These are phyloP conservation scores for Passalora sequoiae DNA, from an alignment of 2,329 filamentous ascomycete species.

Conservation along the genomic window DNA sequence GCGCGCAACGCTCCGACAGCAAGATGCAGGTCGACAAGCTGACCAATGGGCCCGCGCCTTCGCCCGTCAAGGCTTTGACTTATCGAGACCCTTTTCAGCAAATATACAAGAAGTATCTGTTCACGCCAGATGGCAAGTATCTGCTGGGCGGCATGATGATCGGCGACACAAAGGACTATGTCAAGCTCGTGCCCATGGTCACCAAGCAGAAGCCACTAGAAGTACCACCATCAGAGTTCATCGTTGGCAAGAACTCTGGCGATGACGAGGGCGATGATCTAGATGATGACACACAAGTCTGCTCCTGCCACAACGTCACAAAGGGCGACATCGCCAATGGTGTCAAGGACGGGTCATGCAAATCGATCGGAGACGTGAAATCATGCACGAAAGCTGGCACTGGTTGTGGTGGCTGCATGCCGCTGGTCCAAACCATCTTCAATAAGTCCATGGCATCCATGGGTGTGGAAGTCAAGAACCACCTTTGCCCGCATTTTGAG, in stretches of 20 bases:
- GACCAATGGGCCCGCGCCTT: constrained; percentile 52
- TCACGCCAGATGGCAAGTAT: constrained; percentile 84
- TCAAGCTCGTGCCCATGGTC: constrained; percentile 82
- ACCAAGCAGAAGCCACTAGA: constrained; percentile 77
- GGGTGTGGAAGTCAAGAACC: constrained; percentile 81
- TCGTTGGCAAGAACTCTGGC: constrained; percentile 69
- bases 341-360: constrained; percentile 75
- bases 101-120: constrained; percentile 91
- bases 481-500: constrained; percentile 78
- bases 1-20: constrained; percentile 35
- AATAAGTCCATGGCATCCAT: constrained; percentile 80
- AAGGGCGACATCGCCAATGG: constrained; percentile 71
- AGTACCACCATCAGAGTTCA: constrained; percentile 72
- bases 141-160: constrained; percentile 97
- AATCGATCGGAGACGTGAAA: constrained; percentile 76
- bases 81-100: constrained; percentile 85
- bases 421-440: constrained; percentile 82
- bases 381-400: constrained; percentile 87
- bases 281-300: constrained; percentile 80
- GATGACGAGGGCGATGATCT: constrained; percentile 76
- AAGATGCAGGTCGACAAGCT: constrained; percentile 50
- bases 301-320: constrained; percentile 86
- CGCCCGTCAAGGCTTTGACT: constrained; percentile 72
- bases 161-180: constrained; percentile 82
- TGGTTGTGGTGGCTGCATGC: constrained; percentile 85